Conservation (phyloP, 805 yeast species). For the Clavispora asparagi region DNA sequence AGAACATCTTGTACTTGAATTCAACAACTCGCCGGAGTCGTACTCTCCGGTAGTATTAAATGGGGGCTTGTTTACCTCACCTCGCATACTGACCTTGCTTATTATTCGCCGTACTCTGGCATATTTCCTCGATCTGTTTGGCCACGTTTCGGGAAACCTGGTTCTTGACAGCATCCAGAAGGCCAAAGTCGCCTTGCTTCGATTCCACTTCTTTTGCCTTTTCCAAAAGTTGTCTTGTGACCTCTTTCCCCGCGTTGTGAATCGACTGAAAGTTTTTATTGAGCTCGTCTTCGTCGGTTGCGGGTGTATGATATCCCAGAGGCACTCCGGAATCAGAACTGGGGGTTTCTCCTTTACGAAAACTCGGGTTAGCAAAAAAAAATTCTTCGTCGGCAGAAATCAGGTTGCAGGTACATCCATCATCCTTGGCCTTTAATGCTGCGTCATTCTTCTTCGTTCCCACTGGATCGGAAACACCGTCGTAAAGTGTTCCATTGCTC, state of each 20-base stretch:
- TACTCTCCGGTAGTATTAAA: background rate
- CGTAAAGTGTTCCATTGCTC: conserved; percentile 29
- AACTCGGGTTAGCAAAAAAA: background rate
- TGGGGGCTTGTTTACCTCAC: too few relatives aligned
- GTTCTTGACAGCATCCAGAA: background rate
- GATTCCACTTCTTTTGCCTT: conserved; percentile 28
- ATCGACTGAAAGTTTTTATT: conserved; percentile 15
- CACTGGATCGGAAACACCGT: conserved; percentile 2
- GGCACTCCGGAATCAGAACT: background rate
- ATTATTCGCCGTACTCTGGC: background rate
- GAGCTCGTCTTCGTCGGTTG: background rate
- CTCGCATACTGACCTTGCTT: background rate
- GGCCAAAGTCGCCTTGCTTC: background rate
- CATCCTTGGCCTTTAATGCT: background rate
- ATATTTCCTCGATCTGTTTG: background rate
- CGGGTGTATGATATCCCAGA: conserved; percentile 1
- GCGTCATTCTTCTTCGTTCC: conserved; percentile 5
- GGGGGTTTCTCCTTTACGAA: background rate
- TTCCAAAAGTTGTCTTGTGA: conserved; percentile 26
- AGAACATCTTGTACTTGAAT: background rate
- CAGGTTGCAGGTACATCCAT: background rate
- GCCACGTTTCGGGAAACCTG: background rate
- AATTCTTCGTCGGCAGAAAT: too few relatives aligned
- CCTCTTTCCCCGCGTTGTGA: conserved; percentile 30
- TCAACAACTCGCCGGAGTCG: background rate